A percentile compares a stretch with the other conserved stretches of the same genome.
Conservation (phyloP, 257 asterid species). For the Leptodermis oblonga region DNA sequence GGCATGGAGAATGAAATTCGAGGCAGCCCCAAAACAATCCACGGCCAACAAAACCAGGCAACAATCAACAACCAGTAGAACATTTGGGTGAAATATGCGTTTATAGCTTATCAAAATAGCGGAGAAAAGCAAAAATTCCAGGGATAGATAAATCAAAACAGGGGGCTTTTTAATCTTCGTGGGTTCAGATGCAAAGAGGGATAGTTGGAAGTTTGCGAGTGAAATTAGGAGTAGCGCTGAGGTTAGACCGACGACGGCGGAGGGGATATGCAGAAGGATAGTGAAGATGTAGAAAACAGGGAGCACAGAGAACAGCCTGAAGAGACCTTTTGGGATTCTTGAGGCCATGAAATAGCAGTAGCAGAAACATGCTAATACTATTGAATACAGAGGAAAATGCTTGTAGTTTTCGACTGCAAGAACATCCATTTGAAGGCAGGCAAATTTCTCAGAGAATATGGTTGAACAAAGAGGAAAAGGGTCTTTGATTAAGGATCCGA, state of each 20-base stretch:
- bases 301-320: conserved; percentile 42
- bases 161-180: conserved; percentile 24
- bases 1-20: conserved; percentile 22
- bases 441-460: background rate
- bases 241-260: conserved; percentile 35
- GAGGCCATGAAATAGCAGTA: conserved; percentile 35
- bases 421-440: conserved; percentile 30
- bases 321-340: conserved; percentile 35
- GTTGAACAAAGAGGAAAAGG: background rate
- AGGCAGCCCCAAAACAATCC: conserved; percentile 18
- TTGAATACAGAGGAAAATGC: conserved; percentile 15
- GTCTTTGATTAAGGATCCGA: no score
- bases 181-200: conserved; percentile 45
- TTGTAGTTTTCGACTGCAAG: conserved; percentile 45
- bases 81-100: conserved; percentile 12
- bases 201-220: conserved; percentile 48
- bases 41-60: conserved; percentile 20
- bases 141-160: conserved; percentile 20
- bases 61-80: conserved; percentile 25
- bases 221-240: conserved; percentile 48
- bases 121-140: conserved; percentile 22
- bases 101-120: conserved; percentile 17
- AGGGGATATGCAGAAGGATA: conserved; percentile 23
- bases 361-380: conserved; percentile 32
- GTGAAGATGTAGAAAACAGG: conserved; percentile 45